These are phyloP conservation scores for Trametes polyzona DNA, from an alignment of 1,284 basidiomycete genomes.

Conservation along the genomic window DNA sequence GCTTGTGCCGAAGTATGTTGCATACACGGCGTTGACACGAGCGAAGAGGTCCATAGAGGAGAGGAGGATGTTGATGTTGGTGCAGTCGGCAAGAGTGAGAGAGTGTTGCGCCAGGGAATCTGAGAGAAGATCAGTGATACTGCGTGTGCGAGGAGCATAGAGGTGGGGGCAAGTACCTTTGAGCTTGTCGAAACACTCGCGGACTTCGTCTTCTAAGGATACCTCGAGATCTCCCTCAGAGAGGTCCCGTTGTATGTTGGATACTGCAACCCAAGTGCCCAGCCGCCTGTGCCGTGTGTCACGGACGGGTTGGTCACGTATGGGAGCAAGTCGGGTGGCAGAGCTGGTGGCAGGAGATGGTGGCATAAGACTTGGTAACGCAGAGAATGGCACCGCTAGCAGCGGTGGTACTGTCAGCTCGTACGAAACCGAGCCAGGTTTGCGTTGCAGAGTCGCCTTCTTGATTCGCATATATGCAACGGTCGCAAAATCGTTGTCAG, in stretches of 20 bases:
- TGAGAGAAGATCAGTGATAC: conserved; percentile 35
- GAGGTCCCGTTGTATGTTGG: conserved; percentile 50
- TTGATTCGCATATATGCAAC: conserved; percentile 89
- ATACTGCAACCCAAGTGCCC: conserved; percentile 59
- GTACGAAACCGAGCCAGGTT: conserved; percentile 37
- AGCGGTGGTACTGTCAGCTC: conserved; percentile 50
- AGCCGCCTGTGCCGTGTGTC: conserved; percentile 18
- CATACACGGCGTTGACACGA: conserved; percentile 78
- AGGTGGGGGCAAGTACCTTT: conserved; percentile 45
- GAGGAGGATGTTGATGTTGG: conserved; percentile 86
- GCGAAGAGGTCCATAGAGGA: conserved; percentile 82
- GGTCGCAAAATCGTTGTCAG: conserved; percentile 77
- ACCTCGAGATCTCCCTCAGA: conserved; percentile 22
- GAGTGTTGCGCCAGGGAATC: conserved; percentile 50
- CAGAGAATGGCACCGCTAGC: conserved; percentile 48
- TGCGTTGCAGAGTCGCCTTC: conserved; percentile 62
- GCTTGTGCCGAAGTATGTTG: conserved; percentile 83
- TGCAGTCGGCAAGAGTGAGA: conserved; percentile 63
- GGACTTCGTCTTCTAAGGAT: conserved; percentile 66
- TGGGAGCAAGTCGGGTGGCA: not conserved
- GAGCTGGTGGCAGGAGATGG: not conserved
- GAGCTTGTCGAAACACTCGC: conserved; percentile 59
- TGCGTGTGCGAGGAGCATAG: not conserved
- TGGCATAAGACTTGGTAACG: conserved; percentile 32
- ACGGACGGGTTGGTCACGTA: not conserved